phyloP scores from a whole-genome alignment of 2,329 filamentous ascomycete species.

The Phoma sp. region DNA sequence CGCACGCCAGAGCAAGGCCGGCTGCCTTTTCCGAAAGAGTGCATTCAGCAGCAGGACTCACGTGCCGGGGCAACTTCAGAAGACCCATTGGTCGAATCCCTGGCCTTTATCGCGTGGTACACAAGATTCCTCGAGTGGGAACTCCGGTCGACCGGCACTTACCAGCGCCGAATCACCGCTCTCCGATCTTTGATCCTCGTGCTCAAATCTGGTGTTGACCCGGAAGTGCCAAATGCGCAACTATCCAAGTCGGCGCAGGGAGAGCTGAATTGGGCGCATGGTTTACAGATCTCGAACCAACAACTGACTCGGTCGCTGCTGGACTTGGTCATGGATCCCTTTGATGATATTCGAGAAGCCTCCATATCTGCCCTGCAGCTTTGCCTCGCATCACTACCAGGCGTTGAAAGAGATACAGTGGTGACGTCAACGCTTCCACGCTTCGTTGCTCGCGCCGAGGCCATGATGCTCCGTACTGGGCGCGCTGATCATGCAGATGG shows the following conservation, averaged over 20 bases:
- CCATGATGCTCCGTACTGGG: conserved; percentile 71
- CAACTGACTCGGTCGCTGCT: conserved; percentile 67
- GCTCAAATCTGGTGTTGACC: conserved; percentile 72
- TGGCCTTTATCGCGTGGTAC: conserved; percentile 77
- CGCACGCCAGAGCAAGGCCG: conserved; percentile 8
- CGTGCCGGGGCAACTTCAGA: not conserved
- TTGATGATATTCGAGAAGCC: conserved; percentile 81
- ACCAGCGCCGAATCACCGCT: conserved; percentile 85
- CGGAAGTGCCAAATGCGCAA: conserved; percentile 46
- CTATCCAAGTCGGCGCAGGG: conserved; percentile 58
- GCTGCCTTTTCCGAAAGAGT: conserved; percentile 26
- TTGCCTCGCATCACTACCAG: conserved; percentile 31
- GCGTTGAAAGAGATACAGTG: conserved; percentile 15
- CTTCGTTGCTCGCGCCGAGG: conserved; percentile 53
- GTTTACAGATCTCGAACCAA: conserved; percentile 52
- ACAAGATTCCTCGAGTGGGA: conserved; percentile 74
- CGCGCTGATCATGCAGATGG: conserved; percentile 93
- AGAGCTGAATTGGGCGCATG: conserved; percentile 58
- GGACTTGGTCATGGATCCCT: conserved; percentile 85
- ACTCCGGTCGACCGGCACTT: conserved; percentile 80
- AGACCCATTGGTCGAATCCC: conserved; percentile 56
- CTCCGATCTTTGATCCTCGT: conserved; percentile 73
- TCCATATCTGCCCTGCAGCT: conserved; percentile 55
- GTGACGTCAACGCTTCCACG: conserved; percentile 24
- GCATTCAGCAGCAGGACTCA: not conserved